These are phyloP conservation scores for Crepidotus variabilis DNA, from an alignment of 768 basidiomycete genomes.

Conservation along the genomic window DNA sequence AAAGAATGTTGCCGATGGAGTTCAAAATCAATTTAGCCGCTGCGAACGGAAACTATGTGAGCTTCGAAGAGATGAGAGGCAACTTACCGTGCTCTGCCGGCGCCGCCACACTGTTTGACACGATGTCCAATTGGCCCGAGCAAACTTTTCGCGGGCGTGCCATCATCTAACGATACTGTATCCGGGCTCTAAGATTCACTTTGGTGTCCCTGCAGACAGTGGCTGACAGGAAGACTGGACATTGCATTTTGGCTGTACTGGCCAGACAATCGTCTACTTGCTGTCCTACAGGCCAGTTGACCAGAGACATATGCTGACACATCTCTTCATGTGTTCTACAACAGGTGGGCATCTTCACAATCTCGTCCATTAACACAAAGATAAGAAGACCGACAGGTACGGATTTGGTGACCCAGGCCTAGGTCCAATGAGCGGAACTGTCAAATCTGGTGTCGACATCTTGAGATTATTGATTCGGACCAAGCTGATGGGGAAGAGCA, in stretches of 20 bases:
- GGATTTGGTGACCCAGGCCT: conserved; percentile 10
- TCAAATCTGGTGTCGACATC: conserved; percentile 22
- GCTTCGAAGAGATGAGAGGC: not conserved
- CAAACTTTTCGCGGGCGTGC: not conserved
- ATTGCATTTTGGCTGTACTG: not conserved
- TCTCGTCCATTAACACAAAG: not conserved
- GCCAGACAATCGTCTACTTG: too few relatives aligned
- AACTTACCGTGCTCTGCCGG: not conserved
- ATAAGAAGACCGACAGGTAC: conserved; percentile 24
- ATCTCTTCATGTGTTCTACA: too few relatives aligned
- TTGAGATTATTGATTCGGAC: conserved; percentile 10
- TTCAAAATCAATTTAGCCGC: not conserved
- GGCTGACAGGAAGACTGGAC: not conserved
- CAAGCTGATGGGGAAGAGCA: conserved; percentile 11
- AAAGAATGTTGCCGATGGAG: not conserved
- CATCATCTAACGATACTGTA: not conserved
- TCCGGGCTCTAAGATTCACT: not conserved
- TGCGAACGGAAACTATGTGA: not conserved
- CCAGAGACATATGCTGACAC: too few relatives aligned
- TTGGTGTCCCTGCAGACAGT: not conserved
- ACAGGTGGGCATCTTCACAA: not conserved
- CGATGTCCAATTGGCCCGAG: not conserved
- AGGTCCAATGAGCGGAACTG: conserved; percentile 32
- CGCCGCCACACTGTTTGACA: not conserved
- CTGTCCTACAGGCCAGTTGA: too few relatives aligned